A percentile compares a stretch with the other conserved stretches of the same genome.
phyloP scores from a whole-genome alignment of 176 grass and related monocot genomes.

The Echinochloa phyllopogon region DNA sequence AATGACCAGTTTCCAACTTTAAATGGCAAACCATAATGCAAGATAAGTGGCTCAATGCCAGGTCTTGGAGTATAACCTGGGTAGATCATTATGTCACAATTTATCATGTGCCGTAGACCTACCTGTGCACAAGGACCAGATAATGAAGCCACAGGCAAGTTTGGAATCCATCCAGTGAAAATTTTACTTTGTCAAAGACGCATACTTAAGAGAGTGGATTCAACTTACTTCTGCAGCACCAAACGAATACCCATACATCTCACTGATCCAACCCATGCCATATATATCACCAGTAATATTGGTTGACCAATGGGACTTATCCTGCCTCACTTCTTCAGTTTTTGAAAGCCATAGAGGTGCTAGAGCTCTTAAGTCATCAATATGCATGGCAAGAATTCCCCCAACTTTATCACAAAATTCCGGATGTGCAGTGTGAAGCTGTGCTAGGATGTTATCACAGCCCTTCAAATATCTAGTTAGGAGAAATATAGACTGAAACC shows the following conservation, averaged over 20 bases:
- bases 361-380: slow-evolving; percentile 85
- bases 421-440: slow-evolving; percentile 85
- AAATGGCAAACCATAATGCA: slow-evolving; percentile 96
- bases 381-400: slow-evolving; percentile 85
- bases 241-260: slow-evolving; percentile 99
- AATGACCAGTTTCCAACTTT: slow-evolving; percentile 98
- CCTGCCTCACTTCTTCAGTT: slow-evolving; percentile 92
- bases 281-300: slow-evolving; percentile 99
- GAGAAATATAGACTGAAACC: slow-evolving; percentile 23
- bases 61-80: slow-evolving; percentile 92
- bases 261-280: slow-evolving; percentile 95
- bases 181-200: slow-evolving; percentile 31
- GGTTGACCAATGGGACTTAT: slow-evolving; percentile 90
- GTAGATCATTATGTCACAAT: slow-evolving; percentile 98
- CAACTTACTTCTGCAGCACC: slow-evolving; percentile 95
- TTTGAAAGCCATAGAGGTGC: slow-evolving; percentile 97
- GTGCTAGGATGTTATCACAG: slow-evolving; percentile 95
- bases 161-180: slow-evolving; percentile 13
- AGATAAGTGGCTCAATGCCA: slow-evolving; percentile 75
- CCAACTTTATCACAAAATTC: slow-evolving; percentile 99
- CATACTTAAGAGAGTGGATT: slow-evolving; percentile 18
- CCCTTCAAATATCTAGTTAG: slow-evolving; percentile 84
- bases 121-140: slow-evolving; percentile 60
- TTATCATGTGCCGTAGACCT: slow-evolving; percentile 93
- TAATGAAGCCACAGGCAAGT: slow-evolving; percentile 28